These are phyloP conservation scores for Achlya hypogyna DNA, from an alignment of 352 stramenopile species.

Conservation along the genomic window DNA sequence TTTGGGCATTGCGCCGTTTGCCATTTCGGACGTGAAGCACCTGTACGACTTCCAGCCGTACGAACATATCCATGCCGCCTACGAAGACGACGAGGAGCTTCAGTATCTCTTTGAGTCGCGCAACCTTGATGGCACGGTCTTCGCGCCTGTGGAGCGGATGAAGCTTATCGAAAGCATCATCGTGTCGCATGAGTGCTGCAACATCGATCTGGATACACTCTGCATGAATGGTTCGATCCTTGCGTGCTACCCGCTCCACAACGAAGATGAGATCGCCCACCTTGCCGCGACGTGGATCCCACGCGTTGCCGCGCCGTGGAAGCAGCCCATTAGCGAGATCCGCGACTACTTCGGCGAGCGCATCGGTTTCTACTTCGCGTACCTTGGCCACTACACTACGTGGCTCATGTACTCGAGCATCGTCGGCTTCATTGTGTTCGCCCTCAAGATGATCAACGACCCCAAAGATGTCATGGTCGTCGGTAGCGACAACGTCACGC, in stretches of 20 bases:
- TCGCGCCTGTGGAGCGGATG: constrained; percentile 67
- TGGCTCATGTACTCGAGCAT: constrained; percentile 92
- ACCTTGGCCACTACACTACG: constrained; percentile 92
- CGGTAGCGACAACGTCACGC: constrained; percentile 24
- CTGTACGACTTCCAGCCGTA: constrained; percentile 66
- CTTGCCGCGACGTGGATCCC: constrained; percentile 62
- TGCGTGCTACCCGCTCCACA: constrained; percentile 70
- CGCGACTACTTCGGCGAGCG: constrained; percentile 84
- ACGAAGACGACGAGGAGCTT: constrained; percentile 54
- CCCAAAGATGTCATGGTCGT: constrained; percentile 44
- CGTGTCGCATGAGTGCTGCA: constrained; percentile 54
- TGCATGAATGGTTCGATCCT: constrained; percentile 69
- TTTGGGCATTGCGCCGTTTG: constrained; percentile 69
- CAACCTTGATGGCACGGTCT: constrained; percentile 39
- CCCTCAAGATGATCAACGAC: constrained; percentile 21
- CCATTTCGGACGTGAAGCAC: constrained; percentile 71
- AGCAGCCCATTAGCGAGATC: constrained; percentile 69
- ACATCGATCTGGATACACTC: constrained; percentile 58
- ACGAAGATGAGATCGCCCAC: constrained; percentile 49
- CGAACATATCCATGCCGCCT: constrained; percentile 79
- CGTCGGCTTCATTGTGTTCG: constrained; percentile 83
- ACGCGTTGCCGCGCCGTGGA: constrained; percentile 60
- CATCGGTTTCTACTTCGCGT: constrained; percentile 97
- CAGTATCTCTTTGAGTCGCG: constrained; percentile 54
- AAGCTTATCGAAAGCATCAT: constrained; percentile 79